Evolutionary conservation across 768 basidiomycete genomes (phyloP).

Genomic region (Calvatia gigantea): DNA sequence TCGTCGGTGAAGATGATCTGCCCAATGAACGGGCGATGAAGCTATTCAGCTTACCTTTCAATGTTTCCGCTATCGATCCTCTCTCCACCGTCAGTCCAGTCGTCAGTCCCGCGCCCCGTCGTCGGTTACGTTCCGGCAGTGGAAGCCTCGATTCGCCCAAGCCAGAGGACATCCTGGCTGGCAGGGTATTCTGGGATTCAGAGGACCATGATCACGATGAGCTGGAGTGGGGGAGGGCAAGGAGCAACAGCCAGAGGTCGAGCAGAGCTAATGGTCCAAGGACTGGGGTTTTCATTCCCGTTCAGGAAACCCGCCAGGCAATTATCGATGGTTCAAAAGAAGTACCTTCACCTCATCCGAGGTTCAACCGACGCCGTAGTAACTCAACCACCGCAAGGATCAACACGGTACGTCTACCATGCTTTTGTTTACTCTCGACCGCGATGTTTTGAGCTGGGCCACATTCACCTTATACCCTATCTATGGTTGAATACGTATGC

Average conservation of each 20-base stretch:
- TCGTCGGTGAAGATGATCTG: slow-evolving; percentile 70
- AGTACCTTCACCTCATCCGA: slow-evolving; percentile 51
- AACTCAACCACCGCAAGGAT: slow-evolving; percentile 7
- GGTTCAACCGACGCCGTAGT: slow-evolving; percentile 27
- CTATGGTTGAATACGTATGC: slow-evolving; percentile 9
- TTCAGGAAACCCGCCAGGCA: slow-evolving; percentile 32
- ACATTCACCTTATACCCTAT: slow-evolving; percentile 10
- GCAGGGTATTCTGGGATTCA: slow-evolving; percentile 51
- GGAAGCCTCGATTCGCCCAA: slow-evolving; percentile 35
- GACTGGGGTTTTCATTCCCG: slow-evolving; percentile 38
- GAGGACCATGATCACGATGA: slow-evolving; percentile 36
- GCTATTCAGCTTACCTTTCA: slow-evolving; percentile 63
- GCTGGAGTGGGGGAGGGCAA: slow-evolving; percentile 22
- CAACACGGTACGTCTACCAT: slow-evolving; percentile 25
- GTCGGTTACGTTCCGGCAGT: slow-evolving; percentile 6
- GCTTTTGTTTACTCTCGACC: slow-evolving; percentile 4
- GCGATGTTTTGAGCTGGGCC: slow-evolving; percentile 6
- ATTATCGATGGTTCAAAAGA: slow-evolving; percentile 44
- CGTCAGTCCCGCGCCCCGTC: slow-evolving; percentile 40
- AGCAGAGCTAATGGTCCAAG: slow-evolving; percentile 28
- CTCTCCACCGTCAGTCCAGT: slow-evolving; percentile 68
- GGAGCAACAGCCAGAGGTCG: slow-evolving; percentile 23
- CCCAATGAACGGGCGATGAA: slow-evolving; percentile 76
- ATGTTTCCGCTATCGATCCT: slow-evolving; percentile 67
- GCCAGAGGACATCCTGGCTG: slow-evolving; percentile 68